These are phyloP conservation scores for Lepidium campestre DNA, from an alignment of 441 rosid species.

Conservation along the genomic window DNA sequence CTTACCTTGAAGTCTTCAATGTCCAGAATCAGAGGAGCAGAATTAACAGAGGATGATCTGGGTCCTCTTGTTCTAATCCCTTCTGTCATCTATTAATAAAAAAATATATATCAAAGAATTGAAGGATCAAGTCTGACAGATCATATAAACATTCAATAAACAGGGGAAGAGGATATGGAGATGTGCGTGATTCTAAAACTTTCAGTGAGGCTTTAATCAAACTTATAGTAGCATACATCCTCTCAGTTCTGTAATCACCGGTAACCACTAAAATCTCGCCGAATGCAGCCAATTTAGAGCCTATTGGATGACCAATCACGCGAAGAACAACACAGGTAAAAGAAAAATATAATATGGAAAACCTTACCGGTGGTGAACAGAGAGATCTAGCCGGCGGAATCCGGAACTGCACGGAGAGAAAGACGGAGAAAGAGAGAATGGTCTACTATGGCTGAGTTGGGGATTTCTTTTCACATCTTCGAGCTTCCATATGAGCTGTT, in stretches of 20 bases:
- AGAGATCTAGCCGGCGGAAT: conserved; percentile 25
- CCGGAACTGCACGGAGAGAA: conserved; percentile 22
- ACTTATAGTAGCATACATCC: not conserved
- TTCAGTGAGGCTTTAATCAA: not conserved
- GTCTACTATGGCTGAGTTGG: conserved; percentile 15
- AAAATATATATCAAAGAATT: not conserved
- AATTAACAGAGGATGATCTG: conserved; percentile 54
- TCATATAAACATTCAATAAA: conserved; percentile 1
- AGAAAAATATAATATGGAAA: not conserved
- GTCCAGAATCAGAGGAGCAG: conserved; percentile 82
- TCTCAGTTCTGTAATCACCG: not conserved
- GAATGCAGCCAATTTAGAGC: not conserved
- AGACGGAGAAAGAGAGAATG: conserved; percentile 16
- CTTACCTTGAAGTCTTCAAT: conserved; percentile 91
- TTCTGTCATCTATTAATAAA: conserved; percentile 35
- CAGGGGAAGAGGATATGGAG: not conserved
- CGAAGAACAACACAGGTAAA: not conserved
- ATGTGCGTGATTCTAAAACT: not conserved
- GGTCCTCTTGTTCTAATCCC: conserved; percentile 41
- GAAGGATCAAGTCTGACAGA: conserved; percentile 14
- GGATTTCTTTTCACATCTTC: not conserved
- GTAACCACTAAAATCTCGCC: conserved; percentile 3
- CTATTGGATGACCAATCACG: not conserved
- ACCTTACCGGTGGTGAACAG: conserved; percentile 17
- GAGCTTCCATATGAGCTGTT: conserved; percentile 18